Evolutionary conservation across 345 rosid species (phyloP), one percentile per base, ranked within the genome.

Genomic region (Sonneratia caseolaris): DNA sequence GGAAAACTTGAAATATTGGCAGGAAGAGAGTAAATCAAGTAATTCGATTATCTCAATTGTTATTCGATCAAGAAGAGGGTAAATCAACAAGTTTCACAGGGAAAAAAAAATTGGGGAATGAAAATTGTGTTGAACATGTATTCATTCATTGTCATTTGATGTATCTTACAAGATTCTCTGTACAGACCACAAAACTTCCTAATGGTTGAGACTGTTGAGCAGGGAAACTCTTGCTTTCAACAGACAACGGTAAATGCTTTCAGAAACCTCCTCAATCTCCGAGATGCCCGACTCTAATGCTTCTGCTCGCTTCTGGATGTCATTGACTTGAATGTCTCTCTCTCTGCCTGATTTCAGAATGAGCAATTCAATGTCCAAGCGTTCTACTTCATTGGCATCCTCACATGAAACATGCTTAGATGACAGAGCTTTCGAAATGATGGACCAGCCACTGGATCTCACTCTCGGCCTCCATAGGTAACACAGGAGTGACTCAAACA

Each of bases 261-360:
- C 91, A 78, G 82, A 53, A 3, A 73, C 82, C 56, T 70, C 77
- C 77, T 87, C 88, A 36, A 64, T 67, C 74, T 83, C 83, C 42
- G 48, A 76, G 27, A 85, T 73, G 75, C 35, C 36, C 5, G 71
- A 55, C 62, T 82, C 86, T 49, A 85, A 70, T 55, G 78, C 78
- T 65, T 79, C 68, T 59, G 80, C n/a, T 74, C 51, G 74, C 77
- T 78, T 80, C 69, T 70, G 53, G 40, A 69, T 7, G 15, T 37
- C 47, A 32, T 76, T 42, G 4, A 49, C 79, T 75, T 71, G 73
- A 16, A 45, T n/a, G 32, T 74, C 70, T 32, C 48, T 64, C 15
- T 1, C 14, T 7, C 11, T 61, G 56, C 48, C 48, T 37, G 27
- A 21, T 13, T 12, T 40, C 1, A 66, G 47, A 40, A 14, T 14